A percentile compares a stretch with the other conserved stretches of the same genome.
These are phyloP conservation scores for Phytopythium aichiense DNA, from an alignment of 352 stramenopile genomes.

Conservation along the genomic window DNA sequence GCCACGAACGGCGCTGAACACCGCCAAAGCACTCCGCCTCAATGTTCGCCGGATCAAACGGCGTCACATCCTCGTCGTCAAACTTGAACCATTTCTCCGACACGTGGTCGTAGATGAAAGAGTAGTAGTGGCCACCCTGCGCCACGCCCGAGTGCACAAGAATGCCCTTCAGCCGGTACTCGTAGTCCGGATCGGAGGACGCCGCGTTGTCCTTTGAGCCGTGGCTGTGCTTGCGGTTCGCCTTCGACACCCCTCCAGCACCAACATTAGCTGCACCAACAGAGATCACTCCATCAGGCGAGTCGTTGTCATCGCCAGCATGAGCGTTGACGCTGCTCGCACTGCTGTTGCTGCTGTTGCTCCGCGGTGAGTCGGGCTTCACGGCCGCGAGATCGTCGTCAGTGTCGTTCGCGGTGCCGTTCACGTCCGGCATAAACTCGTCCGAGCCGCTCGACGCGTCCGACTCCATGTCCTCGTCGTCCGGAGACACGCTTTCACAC, in stretches of 20 bases:
- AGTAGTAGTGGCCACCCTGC: conserved; percentile 99
- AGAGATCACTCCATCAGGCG: background rate
- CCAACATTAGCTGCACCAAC: background rate
- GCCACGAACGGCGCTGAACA: conserved; percentile 90
- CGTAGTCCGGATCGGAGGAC: conserved; percentile 86
- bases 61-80: conserved; percentile 98
- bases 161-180: conserved; percentile 97
- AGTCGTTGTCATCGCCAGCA: conserved; percentile 13
- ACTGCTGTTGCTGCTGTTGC: conserved; percentile 12
- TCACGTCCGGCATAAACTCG: conserved; percentile 58
- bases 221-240: background rate
- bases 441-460: conserved; percentile 49
- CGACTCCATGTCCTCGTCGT: conserved; percentile 50
- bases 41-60: conserved; percentile 95
- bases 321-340: conserved; percentile 5
- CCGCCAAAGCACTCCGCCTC: conserved; percentile 98
- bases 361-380: conserved; percentile 7
- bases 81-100: conserved; percentile 98
- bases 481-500: conserved; percentile 25
- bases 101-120: conserved; percentile 86
- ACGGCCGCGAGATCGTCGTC: conserved; percentile 4
- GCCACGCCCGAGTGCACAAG: conserved; percentile 98
- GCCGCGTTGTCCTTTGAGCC: conserved; percentile 16
- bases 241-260: background rate
- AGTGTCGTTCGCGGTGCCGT: conserved; percentile 10